Base-by-base conservation (phyloP, 441 rosid species). In the Brassica balearica region DNA sequence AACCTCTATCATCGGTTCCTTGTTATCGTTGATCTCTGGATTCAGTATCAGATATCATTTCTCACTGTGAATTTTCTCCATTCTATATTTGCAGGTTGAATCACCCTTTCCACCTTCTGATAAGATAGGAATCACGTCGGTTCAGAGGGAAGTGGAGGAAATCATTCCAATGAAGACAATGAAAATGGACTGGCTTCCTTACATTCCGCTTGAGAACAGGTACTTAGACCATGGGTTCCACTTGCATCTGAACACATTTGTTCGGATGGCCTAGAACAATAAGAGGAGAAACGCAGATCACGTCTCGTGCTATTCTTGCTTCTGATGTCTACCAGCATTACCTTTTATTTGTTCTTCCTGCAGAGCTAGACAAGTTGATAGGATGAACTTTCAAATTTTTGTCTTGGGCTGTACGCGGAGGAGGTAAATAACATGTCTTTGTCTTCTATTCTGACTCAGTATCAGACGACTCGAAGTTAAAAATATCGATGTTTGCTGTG, bases 181-280 rank as follows among this genome's bases (percentile, higher is more conserved):
- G 98, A 92, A 96, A 87, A 92, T 96, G 98, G 98, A 86, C 68
- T 94, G 99, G 99, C 87, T 89, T 79, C 98, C 99, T 9, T 96
- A 94, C 80, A 87, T 96, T 78, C 98, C 99, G 59, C 55, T 89
- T 74, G 94, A 90, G 73, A 84, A 92, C 22, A 90, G 98, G 98
- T 92, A 86, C 65, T 15, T 15, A 15, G 17, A 15, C 17, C 17
- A 15, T 15, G 17, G 17, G 17, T 15, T 15, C 17, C 0, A 15
- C 17, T 4, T 53, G 71, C 14, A 68, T 67, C 68, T 62, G 9
- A 23, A 41, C 8, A 15, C 63, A 14, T 82, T 71, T 76, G 38
- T 41, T 72, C 65, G 65, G 64, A 27, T 69, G 19, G 65, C 66
- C 67, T 56, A 32, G 51, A 66, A 22, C 59, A 38, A 5, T 5